These are phyloP conservation scores for Phaeosphaeria sp. DNA, from an alignment of 2,329 filamentous ascomycete species.

Conservation along the genomic window DNA sequence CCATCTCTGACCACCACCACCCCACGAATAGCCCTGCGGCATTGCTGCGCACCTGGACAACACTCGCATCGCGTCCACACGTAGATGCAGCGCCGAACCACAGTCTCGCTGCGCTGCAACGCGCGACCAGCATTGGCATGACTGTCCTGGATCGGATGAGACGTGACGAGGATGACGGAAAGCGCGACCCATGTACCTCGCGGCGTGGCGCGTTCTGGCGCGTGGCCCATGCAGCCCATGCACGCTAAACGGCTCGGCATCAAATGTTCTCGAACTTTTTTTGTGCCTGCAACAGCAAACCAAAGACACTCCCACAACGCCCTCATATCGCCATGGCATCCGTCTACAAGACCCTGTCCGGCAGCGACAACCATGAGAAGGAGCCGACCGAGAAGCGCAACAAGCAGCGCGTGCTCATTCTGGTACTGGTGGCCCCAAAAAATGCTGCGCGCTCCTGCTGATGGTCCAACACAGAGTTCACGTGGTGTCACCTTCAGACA, in stretches of 20 bases:
- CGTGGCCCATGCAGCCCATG: conserved; percentile 10
- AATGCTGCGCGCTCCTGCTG: conserved; percentile 18
- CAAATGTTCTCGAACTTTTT: conserved; percentile 35
- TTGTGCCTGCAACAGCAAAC: conserved; percentile 14
- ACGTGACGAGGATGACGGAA: conserved; percentile 10
- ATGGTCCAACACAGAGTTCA: conserved; percentile 63
- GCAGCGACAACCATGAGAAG: conserved; percentile 47
- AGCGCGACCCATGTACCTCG: not conserved
- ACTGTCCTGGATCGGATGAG: conserved; percentile 25
- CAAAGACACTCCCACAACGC: conserved; percentile 20
- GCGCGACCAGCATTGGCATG: conserved; percentile 13
- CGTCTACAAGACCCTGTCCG: conserved; percentile 63
- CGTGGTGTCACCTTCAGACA: conserved; percentile 94
- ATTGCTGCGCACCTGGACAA: not conserved
- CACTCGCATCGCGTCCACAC: not conserved
- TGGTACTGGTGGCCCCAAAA: conserved; percentile 50
- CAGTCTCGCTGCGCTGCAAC: not conserved
- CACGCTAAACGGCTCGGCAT: conserved; percentile 32
- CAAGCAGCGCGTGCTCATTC: conserved; percentile 75
- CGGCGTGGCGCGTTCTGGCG: conserved; percentile 18
- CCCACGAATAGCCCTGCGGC: not conserved
- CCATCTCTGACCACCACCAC: not conserved
- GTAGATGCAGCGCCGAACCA: not conserved
- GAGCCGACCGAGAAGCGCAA: conserved; percentile 48
- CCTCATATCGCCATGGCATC: conserved; percentile 55